Conservation (phyloP, 257 asterid species). For the Linderniella brevidens region DNA sequence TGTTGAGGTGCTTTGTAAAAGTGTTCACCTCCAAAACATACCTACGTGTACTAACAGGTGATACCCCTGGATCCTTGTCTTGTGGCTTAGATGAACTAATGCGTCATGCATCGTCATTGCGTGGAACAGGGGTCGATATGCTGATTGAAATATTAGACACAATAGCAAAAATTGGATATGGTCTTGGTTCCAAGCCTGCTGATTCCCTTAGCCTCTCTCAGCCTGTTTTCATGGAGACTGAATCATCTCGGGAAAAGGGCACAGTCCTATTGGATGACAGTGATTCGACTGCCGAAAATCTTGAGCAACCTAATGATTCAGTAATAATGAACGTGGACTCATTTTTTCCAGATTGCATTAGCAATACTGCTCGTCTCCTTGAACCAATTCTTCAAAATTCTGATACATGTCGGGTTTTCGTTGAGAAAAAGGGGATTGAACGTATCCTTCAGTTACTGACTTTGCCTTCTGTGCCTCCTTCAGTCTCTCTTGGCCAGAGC, state of each 20-base stretch:
- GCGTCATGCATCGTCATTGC: conserved; percentile 89
- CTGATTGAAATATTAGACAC: conserved; percentile 70
- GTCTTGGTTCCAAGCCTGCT: conserved; percentile 34
- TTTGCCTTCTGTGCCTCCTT: conserved; percentile 68
- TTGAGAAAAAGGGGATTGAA: conserved; percentile 88
- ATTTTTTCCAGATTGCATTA: conserved; percentile 75
- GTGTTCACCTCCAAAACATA: conserved; percentile 74
- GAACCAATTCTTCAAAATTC: conserved; percentile 89
- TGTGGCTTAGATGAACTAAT: conserved; percentile 91
- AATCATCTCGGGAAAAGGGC: conserved; percentile 35
- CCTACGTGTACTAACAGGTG: conserved; percentile 81
- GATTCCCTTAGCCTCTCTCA: conserved; percentile 42
- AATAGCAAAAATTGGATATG: conserved; percentile 74
- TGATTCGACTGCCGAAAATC: conserved; percentile 31
- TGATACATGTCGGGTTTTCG: conserved; percentile 86
- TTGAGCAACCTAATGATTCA: conserved; percentile 37
- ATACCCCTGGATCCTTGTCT: conserved; percentile 79
- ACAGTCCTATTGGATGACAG: conserved; percentile 24
- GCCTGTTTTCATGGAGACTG: conserved; percentile 88
- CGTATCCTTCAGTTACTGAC: conserved; percentile 70
- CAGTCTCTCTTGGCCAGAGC: conserved; percentile 75
- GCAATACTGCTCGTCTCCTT: conserved; percentile 81
- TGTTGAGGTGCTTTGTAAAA: conserved; percentile 77
- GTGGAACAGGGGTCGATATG: conserved; percentile 92
- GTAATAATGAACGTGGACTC: conserved; percentile 32